Conservation (phyloP, 495 filamentous ascomycete species). For the Aspergillus olivimuriae region DNA sequence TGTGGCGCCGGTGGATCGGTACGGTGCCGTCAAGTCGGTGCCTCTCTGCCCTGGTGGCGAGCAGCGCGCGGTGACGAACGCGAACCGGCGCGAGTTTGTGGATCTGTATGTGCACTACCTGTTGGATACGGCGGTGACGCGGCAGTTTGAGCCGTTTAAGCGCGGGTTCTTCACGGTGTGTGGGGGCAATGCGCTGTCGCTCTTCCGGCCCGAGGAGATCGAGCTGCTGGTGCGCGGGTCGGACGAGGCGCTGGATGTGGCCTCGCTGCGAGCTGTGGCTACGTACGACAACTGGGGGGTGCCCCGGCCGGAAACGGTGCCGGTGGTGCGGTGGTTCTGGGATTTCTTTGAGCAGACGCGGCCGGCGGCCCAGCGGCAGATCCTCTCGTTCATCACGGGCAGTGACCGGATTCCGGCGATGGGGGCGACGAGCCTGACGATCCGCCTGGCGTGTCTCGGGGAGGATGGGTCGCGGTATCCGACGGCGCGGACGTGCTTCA, state of each 20-base stretch:
- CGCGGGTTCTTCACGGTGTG: constrained; percentile 92
- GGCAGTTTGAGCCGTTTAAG: constrained; percentile 94
- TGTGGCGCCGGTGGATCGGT: constrained; percentile 68
- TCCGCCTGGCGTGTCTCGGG: constrained; percentile 69
- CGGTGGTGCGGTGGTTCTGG: constrained; percentile 85
- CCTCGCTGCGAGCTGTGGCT: constrained; percentile 68
- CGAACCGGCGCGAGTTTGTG: constrained; percentile 82
- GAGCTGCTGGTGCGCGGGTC: constrained; percentile 84
- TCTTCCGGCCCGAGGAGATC: constrained; percentile 94
- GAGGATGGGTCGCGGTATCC: constrained; percentile 72
- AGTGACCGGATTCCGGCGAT: constrained; percentile 89
- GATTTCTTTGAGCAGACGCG: constrained; percentile 61
- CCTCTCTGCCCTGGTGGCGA: constrained; percentile 75
- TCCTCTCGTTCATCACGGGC: constrained; percentile 87
- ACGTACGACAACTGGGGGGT: constrained; percentile 74
- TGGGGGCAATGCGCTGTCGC: constrained; percentile 78
- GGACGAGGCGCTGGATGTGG: constrained; percentile 77
- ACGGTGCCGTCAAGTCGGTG: constrained; percentile 58
- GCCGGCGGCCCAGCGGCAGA: constrained; percentile 64
- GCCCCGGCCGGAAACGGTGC: constrained; percentile 46
- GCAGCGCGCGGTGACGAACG: constrained; percentile 71
- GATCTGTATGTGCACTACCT: constrained; percentile 78
- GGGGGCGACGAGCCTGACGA: constrained; percentile 75
- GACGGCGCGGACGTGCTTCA: constrained; percentile 88
- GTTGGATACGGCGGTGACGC: constrained; percentile 68